phyloP scores from a whole-genome alignment of 1,284 basidiomycete genomes.

The Ceratobasidium sp. region DNA sequence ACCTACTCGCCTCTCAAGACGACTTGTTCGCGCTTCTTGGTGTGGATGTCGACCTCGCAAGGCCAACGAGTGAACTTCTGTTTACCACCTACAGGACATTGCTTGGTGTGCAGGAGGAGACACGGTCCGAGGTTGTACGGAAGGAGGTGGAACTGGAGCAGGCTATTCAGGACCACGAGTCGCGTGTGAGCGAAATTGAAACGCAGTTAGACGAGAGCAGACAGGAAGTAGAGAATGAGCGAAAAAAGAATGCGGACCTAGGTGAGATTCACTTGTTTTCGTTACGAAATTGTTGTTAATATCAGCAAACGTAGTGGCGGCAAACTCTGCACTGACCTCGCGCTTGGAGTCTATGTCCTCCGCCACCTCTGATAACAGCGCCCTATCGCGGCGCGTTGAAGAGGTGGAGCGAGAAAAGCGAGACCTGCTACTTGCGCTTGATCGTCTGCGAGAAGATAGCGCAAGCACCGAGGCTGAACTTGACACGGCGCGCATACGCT shows the following conservation, averaged over 20 bases:
- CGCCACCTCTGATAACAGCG: constrained; percentile 68
- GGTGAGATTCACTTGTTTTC: constrained; percentile 57
- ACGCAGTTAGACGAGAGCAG: constrained; percentile 61
- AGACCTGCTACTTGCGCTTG: constrained; percentile 77
- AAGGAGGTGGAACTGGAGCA: constrained; percentile 83
- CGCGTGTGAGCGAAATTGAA: constrained; percentile 66
- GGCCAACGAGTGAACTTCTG: constrained; percentile 30
- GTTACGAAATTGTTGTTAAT: constrained; percentile 14
- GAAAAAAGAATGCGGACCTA: constrained; percentile 70
- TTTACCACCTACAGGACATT: constrained; percentile 11
- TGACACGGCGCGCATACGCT: constrained; percentile 68
- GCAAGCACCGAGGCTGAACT: constrained; percentile 60
- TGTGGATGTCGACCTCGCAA: constrained; percentile 20
- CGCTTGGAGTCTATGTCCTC: constrained; percentile 64
- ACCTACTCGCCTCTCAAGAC: constrained; percentile 26
- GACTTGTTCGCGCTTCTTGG: constrained; percentile 26
- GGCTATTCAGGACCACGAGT: constrained; percentile 76
- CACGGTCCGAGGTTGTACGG: constrained; percentile 68
- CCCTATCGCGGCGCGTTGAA: constrained; percentile 67
- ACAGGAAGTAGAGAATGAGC: constrained; percentile 64
- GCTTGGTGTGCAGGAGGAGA: constrained; percentile 63
- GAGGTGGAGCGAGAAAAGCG: constrained; percentile 83
- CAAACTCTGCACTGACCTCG: constrained; percentile 64
- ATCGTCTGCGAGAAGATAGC: constrained; percentile 73
- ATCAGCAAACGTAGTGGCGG: constrained; percentile 57